Evolutionary conservation across 495 filamentous ascomycete genomes (phyloP).

Genomic region (Mytilinidion resinicola): DNA sequence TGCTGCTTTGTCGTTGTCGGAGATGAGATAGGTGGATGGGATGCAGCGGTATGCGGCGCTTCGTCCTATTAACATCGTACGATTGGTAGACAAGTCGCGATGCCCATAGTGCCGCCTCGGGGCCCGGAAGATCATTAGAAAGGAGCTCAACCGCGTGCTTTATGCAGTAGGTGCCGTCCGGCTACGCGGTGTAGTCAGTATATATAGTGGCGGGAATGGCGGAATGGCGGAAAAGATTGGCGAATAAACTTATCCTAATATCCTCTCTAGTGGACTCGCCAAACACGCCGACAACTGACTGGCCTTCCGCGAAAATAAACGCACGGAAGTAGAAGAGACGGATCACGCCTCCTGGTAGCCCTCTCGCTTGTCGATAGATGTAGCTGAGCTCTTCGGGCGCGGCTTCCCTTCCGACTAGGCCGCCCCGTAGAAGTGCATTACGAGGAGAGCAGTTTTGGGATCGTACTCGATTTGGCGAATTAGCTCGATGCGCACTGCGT

Average conservation of each 20-base stretch:
- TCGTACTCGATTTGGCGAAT: background rate
- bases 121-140: slow-evolving; percentile 21
- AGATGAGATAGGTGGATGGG: slow-evolving; percentile 32
- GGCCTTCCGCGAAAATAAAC: slow-evolving; percentile 4
- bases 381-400: slow-evolving; percentile 1
- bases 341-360: slow-evolving; percentile 7
- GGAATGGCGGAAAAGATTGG: too few species aligned
- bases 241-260: slow-evolving; percentile 9
- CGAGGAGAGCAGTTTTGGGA: slow-evolving; percentile 4
- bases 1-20: slow-evolving; percentile 26
- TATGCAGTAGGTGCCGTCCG: slow-evolving; percentile 7
- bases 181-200: slow-evolving; percentile 16
- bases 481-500: background rate
- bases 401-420: slow-evolving; percentile 11
- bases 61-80: slow-evolving; percentile 24
- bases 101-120: slow-evolving; percentile 18
- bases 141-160: slow-evolving; percentile 8
- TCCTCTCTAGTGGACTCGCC: slow-evolving; percentile 29
- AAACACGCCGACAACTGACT: slow-evolving; percentile 5
- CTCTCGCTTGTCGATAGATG: background rate
- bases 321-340: slow-evolving; percentile 9
- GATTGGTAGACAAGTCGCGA: slow-evolving; percentile 21
- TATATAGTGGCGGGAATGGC: slow-evolving; percentile 10
- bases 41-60: slow-evolving; percentile 33
- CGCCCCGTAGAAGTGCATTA: slow-evolving; percentile 25